Evolutionary conservation across 1,139 yeast genomes (phyloP).

Genomic region (Hanseniaspora sp.): DNA sequence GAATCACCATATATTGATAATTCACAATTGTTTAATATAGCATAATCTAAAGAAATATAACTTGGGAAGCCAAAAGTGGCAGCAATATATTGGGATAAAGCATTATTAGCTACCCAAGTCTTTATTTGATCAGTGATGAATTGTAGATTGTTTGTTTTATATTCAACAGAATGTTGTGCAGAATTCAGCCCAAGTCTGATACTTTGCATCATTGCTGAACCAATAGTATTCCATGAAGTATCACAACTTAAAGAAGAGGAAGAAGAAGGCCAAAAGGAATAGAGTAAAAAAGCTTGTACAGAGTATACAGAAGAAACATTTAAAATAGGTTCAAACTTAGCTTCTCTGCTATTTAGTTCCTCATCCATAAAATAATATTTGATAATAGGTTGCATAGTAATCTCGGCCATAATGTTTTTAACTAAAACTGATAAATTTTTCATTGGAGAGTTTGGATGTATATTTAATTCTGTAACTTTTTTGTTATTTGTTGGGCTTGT

Average conservation of each 20-base stretch:
- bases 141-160: conserved; percentile 37
- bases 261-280: conserved; percentile 91
- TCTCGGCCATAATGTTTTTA: conserved; percentile 69
- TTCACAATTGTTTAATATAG: conserved; percentile 44
- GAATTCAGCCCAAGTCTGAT: conserved; percentile 81
- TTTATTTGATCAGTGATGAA: conserved; percentile 65
- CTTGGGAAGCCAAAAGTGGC: conserved; percentile 92
- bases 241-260: conserved; percentile 91
- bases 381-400: conserved; percentile 81
- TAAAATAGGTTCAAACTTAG: conserved; percentile 49
- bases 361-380: conserved; percentile 52
- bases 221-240: conserved; percentile 89
- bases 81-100: conserved; percentile 80
- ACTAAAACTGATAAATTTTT: conserved; percentile 49
- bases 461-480: conserved; percentile 19
- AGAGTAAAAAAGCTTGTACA: conserved; percentile 80
- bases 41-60: conserved; percentile 71
- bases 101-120: conserved; percentile 90
- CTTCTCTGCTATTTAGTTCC: conserved; percentile 38
- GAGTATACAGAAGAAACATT: conserved; percentile 90
- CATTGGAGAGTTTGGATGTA: conserved; percentile 36
- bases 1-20: conserved; percentile 17
- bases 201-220: conserved; percentile 84
- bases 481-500: neutral
- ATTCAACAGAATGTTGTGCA: conserved; percentile 50